These are phyloP conservation scores for Mycena amicta DNA, from an alignment of 768 basidiomycete species.

Conservation along the genomic window DNA sequence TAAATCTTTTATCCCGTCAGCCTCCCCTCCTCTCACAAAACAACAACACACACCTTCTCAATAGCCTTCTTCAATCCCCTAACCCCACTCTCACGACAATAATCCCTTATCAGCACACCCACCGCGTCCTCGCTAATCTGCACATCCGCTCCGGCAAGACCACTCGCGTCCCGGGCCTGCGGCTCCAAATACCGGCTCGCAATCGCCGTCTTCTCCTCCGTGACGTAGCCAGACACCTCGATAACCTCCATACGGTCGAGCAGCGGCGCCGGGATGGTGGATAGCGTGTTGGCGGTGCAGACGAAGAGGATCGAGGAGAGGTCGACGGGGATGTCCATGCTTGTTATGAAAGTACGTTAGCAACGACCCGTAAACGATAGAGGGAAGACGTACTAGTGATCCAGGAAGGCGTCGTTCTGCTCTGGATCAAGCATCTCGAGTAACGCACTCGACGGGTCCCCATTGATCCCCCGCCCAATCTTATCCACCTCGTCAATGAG, in stretches of 20 bases:
- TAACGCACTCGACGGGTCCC: conserved; percentile 89
- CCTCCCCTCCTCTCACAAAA: not conserved
- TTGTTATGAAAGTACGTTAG: conserved; percentile 38
- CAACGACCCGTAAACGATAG: conserved; percentile 11
- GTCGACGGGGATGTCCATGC: conserved; percentile 97
- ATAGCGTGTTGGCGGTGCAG: conserved; percentile 93
- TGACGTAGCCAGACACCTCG: conserved; percentile 92
- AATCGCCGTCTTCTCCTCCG: conserved; percentile 89
- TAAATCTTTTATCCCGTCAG: conserved; percentile 66
- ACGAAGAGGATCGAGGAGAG: conserved; percentile 96
- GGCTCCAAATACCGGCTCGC: conserved; percentile 88
- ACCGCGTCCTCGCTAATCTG: conserved; percentile 75
- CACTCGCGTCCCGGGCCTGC: conserved; percentile 89
- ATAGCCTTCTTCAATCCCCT: conserved; percentile 97
- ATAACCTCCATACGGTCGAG: conserved; percentile 97
- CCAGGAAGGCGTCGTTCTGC: conserved; percentile 92
- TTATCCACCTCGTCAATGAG: conserved; percentile 97
- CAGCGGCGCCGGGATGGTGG: conserved; percentile 91
- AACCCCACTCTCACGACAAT: conserved; percentile 96
- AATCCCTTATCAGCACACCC: conserved; percentile 91
- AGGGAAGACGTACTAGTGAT: conserved; percentile 79
- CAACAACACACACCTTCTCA: conserved; percentile 72
- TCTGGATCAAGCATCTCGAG: conserved; percentile 95
- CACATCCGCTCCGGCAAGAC: conserved; percentile 84
- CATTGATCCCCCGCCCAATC: conserved; percentile 88